A percentile compares a stretch with the other conserved stretches of the same genome.
These are phyloP conservation scores for Candida coleopterorum DNA, from an alignment of 805 yeast species.

Conservation along the genomic window DNA sequence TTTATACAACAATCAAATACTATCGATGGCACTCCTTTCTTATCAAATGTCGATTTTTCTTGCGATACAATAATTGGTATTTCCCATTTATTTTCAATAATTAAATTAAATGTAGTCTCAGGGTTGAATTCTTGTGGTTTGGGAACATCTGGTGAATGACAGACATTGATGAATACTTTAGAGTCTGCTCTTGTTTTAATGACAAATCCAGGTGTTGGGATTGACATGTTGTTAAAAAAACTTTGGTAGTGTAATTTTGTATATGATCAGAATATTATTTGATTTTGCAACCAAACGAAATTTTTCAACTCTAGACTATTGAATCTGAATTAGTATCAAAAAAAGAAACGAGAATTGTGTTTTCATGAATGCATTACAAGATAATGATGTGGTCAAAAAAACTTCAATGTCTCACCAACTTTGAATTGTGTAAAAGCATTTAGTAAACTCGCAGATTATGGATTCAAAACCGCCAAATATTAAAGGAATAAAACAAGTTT, in stretches of 20 bases:
- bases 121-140: slow-evolving; percentile 57
- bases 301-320: no score
- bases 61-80: slow-evolving; percentile 73
- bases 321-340: no score
- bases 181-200: slow-evolving; percentile 54
- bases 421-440: no score
- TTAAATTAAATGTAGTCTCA: slow-evolving; percentile 52
- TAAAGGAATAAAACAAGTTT: no score
- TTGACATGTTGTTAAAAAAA: slow-evolving; percentile 15
- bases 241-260: slow-evolving; percentile 16
- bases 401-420: no score
- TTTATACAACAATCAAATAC: slow-evolving; percentile 82
- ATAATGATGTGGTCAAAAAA: no score
- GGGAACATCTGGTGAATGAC: slow-evolving; percentile 64
- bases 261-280: no score
- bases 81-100: slow-evolving; percentile 75
- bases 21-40: slow-evolving; percentile 58
- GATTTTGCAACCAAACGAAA: no score
- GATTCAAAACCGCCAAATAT: no score
- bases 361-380: no score
- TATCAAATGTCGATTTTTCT: slow-evolving; percentile 55
- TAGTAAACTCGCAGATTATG: no score
- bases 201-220: slow-evolving; percentile 70
- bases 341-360: no score
- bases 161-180: slow-evolving; percentile 76